These are phyloP conservation scores for Paracoccidioides lutzii DNA, from an alignment of 2,329 filamentous ascomycete species.

Conservation along the genomic window DNA sequence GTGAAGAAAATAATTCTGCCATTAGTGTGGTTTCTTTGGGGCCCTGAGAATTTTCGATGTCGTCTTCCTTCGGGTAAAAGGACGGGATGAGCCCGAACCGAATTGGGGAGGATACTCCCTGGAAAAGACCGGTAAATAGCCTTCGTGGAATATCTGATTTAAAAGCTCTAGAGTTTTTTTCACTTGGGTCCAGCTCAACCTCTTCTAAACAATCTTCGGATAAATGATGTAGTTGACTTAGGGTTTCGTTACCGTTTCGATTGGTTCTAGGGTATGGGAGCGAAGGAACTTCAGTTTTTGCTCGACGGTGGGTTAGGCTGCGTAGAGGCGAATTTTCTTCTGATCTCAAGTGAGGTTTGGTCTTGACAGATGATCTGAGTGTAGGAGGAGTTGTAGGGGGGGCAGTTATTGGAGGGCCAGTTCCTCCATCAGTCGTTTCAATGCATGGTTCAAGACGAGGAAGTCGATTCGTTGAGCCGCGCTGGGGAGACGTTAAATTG, in stretches of 20 bases:
- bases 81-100: background rate
- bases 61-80: background rate
- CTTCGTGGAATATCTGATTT: background rate
- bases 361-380: background rate
- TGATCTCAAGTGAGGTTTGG: background rate
- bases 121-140: background rate
- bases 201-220: background rate
- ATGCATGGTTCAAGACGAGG: background rate
- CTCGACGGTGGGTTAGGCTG: slow-evolving; percentile 2
- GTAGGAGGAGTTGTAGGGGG: background rate
- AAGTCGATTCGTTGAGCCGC: background rate
- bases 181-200: background rate
- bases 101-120: background rate
- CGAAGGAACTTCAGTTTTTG: slow-evolving; percentile 4
- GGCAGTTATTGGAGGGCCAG: background rate
- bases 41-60: background rate
- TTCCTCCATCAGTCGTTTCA: background rate
- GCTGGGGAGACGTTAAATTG: background rate
- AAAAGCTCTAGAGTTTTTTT: background rate
- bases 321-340: background rate
- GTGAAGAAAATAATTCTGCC: background rate
- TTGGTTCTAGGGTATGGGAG: background rate
- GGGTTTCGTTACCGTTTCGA: background rate
- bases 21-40: background rate
- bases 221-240: background rate